Evolutionary conservation across 805 yeast genomes (phyloP), one percentile per base, ranked within the genome.

Genomic region (Nakazawaea wickerhamii): DNA sequence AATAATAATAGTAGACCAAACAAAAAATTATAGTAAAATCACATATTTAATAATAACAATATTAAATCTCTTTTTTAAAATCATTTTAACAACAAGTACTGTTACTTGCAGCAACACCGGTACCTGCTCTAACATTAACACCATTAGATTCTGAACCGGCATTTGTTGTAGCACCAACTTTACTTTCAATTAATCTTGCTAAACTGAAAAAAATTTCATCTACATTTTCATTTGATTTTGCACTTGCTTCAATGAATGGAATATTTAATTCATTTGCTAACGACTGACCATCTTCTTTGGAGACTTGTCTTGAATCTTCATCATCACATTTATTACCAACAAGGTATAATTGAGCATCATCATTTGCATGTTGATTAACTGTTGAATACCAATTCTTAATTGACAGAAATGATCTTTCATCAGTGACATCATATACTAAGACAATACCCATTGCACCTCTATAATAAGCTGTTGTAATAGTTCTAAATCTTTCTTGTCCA

Each of bases 271-370:
- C 95, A 46, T 79, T 74, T 21, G 98, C 97, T 51, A 93, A 71
- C 17, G 77, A 79, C 60, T 84, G 87, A 56, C 98, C 99, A 64
- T 91, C 95, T 58, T 91, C 96, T 45, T 77, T 73, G 19, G 90
- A 71, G 10, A 93, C 95, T 44, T 84, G 90, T 65, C 99, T 81
- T 52, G 84, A 77, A 48, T 81, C 91, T 40, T 75, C 81, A 67
- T 90, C 93, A 58, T 93, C 99, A 61, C 85, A 82, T 71, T 93
- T 93, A 73, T 93, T 93, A 50, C 97, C 99, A 13, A 93, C 97
- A 52, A 93, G 71, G 58, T 91, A 81, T 58, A 93, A 73, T 64
- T 89, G 95, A 11, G 96, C 96, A 58, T 90, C 96, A 51, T 90
- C 98, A 54, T 84, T 85, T 31, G 98, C 99, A 55, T 93, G 96